These are phyloP conservation scores for Backusella psychrophila DNA, from an alignment of 192 early-diverging fungal genomes.

Conservation along the genomic window DNA sequence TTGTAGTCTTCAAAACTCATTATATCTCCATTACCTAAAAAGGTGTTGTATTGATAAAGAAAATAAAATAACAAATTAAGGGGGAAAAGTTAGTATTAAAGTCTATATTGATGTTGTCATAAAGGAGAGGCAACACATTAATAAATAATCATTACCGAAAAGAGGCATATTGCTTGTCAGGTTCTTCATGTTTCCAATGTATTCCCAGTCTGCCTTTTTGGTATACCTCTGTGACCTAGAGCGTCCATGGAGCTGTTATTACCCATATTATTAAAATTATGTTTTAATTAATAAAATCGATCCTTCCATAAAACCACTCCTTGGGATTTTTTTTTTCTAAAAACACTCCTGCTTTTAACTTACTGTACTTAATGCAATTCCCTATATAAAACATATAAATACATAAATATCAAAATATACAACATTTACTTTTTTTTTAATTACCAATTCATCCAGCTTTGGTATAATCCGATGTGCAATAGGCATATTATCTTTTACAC, in stretches of 20 bases:
- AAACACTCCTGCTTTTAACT: not conserved
- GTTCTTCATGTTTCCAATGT: conserved; percentile 66
- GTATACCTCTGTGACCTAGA: conserved; percentile 92
- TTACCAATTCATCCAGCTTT: conserved; percentile 57
- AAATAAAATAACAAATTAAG: not conserved
- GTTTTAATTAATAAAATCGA: not conserved
- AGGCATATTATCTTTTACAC: conserved; percentile 55
- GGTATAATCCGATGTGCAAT: conserved; percentile 77
- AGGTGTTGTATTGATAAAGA: not conserved
- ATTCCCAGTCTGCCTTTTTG: conserved; percentile 88
- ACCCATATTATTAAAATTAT: not conserved
- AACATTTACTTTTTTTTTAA: not conserved
- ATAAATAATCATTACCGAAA: conserved; percentile 39
- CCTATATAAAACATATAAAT: conserved; percentile 22
- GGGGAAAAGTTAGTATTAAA: not conserved
- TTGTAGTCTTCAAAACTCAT: conserved; percentile 85
- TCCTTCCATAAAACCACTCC: not conserved
- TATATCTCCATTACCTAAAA: conserved; percentile 73
- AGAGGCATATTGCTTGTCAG: conserved; percentile 47
- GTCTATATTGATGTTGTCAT: not conserved
- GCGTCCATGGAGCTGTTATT: conserved; percentile 76
- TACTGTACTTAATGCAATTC: conserved; percentile 60
- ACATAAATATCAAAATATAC: not conserved
- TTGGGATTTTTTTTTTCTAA: not conserved
- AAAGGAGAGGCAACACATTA: not conserved